Percentiles rank a stretch among this genome's conserved stretches.
phyloP scores from a whole-genome alignment of 768 basidiomycete genomes.

The Rhizopogon rudus region DNA sequence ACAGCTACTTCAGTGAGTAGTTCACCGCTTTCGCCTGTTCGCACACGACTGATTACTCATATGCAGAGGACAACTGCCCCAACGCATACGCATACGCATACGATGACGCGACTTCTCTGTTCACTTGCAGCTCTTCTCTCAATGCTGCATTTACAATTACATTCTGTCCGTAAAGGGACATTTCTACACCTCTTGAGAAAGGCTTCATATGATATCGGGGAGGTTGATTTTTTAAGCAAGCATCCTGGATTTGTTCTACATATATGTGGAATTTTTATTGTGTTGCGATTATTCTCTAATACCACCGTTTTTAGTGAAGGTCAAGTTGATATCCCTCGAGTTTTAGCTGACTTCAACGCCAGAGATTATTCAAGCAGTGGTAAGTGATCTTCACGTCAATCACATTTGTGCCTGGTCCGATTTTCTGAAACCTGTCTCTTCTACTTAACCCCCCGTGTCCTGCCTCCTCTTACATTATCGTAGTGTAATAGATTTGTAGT shows the following conservation, averaged over 20 bases:
- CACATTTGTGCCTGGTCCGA: too few species aligned
- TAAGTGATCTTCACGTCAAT: too few species aligned
- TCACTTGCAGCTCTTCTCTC: conserved; percentile 33
- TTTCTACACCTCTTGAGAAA: not conserved
- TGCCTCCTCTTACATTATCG: too few species aligned
- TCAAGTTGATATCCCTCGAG: too few species aligned
- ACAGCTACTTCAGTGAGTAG: conserved; percentile 42
- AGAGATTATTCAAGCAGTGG: too few species aligned
- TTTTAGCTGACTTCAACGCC: too few species aligned
- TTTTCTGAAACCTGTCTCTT: too few species aligned
- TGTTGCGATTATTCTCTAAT: not conserved
- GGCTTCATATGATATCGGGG: not conserved
- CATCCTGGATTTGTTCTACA: not conserved
- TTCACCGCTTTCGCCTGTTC: not conserved
- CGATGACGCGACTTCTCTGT: conserved; percentile 45
- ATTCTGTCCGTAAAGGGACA: conserved; percentile 32
- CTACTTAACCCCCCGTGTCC: too few species aligned
- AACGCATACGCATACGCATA: conserved; percentile 48
- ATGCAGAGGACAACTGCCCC: conserved; percentile 36
- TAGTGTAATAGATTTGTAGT: too few species aligned
- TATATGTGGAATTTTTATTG: not conserved
- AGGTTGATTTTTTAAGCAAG: not conserved
- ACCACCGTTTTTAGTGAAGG: too few species aligned
- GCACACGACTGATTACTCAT: not conserved
- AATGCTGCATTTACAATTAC: conserved; percentile 40